Conservation (phyloP, 2,329 filamentous ascomycete species). For the Neonectria neomacrospora region DNA sequence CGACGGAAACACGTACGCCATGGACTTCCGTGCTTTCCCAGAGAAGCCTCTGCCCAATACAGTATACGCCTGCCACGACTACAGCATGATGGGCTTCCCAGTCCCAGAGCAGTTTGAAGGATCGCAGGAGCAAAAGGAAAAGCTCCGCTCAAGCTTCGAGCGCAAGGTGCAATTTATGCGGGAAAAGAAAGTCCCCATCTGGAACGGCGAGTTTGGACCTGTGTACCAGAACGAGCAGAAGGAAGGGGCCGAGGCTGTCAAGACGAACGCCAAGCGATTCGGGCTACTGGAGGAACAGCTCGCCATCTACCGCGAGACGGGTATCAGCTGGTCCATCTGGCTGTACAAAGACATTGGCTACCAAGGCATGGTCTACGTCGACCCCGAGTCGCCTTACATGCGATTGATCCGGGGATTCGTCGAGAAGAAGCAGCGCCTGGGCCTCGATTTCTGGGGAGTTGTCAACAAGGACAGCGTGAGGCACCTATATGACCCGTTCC, state of each 20-base stretch:
- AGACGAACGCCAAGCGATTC: slow-evolving; percentile 55
- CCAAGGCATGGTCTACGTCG: slow-evolving; percentile 65
- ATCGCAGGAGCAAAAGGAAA: slow-evolving; percentile 54
- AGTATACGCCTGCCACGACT: slow-evolving; percentile 66
- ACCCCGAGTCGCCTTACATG: slow-evolving; percentile 60
- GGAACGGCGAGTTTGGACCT: slow-evolving; percentile 64
- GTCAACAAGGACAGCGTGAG: slow-evolving; percentile 45
- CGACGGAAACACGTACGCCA: slow-evolving; percentile 65
- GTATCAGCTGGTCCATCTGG: slow-evolving; percentile 69
- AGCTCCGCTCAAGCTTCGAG: slow-evolving; percentile 53
- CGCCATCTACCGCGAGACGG: slow-evolving; percentile 47
- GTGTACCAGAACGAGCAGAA: slow-evolving; percentile 55
- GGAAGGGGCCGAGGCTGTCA: slow-evolving; percentile 51
- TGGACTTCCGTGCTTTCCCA: slow-evolving; percentile 60
- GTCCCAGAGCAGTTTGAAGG: slow-evolving; percentile 53
- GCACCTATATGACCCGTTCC: slow-evolving; percentile 53
- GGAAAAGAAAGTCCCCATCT: slow-evolving; percentile 54
- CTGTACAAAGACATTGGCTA: slow-evolving; percentile 68
- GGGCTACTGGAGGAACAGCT: slow-evolving; percentile 56
- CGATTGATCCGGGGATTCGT: slow-evolving; percentile 62
- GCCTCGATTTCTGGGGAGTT: slow-evolving; percentile 66
- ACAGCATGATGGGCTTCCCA: slow-evolving; percentile 62
- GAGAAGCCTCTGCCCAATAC: slow-evolving; percentile 56
- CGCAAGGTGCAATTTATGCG: slow-evolving; percentile 59
- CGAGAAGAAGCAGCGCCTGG: slow-evolving; percentile 64